Conservation (phyloP, 1,139 yeast genomes). For the Geotrichum reessii region DNA sequence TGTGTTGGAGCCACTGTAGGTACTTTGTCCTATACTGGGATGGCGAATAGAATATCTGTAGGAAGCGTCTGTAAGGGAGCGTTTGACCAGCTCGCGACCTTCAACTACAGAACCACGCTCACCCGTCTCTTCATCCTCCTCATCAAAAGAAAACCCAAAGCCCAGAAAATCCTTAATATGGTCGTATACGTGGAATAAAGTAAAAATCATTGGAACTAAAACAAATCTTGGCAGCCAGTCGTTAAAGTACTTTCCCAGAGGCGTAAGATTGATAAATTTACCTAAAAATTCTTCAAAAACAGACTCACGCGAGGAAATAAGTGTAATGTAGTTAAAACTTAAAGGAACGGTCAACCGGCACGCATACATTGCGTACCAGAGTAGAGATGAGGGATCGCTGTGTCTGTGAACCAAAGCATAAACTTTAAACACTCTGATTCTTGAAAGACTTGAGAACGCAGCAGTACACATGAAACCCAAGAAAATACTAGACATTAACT, state of each 20-base stretch:
- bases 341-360: conserved; percentile 79
- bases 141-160: conserved; percentile 47
- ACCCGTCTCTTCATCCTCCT: conserved; percentile 43
- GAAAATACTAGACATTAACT: conserved; percentile 40
- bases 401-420: conserved; percentile 64
- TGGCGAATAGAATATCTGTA: conserved; percentile 26
- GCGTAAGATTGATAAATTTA: conserved; percentile 65
- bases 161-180: conserved; percentile 49
- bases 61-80: conserved; percentile 33
- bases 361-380: conserved; percentile 75
- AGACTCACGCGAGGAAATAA: conserved; percentile 47
- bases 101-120: conserved; percentile 30
- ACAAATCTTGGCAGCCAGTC: conserved; percentile 70
- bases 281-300: conserved; percentile 58
- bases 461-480: conserved; percentile 65
- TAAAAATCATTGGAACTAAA: conserved; percentile 58
- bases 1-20: conserved; percentile 6
- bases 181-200: conserved; percentile 66
- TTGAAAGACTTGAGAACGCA: conserved; percentile 60
- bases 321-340: conserved; percentile 69
- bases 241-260: conserved; percentile 66
- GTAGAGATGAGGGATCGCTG: conserved; percentile 68
- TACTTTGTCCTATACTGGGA: conserved; percentile 10
- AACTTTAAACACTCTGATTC: conserved; percentile 64
- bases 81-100: conserved; percentile 37